phyloP scores from a whole-genome alignment of 345 rosid species.

The Atalantia buxifolia region DNA sequence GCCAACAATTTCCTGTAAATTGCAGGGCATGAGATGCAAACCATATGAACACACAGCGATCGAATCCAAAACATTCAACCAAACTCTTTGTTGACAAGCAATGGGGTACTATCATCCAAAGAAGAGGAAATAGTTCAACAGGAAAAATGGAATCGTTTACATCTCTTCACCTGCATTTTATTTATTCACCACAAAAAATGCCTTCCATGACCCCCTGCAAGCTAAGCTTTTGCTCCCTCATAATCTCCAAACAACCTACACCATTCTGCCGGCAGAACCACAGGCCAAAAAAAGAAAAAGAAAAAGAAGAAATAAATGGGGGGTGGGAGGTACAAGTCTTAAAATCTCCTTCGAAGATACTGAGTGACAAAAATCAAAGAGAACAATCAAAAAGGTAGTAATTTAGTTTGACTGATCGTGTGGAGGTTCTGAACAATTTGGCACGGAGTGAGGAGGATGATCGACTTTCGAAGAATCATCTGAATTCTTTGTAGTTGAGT shows the following conservation, averaged over 20 bases:
- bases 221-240: constrained; percentile 4
- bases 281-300: constrained; percentile 30
- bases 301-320: background rate
- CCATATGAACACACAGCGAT: background rate
- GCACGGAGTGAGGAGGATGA: constrained; percentile 27
- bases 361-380: constrained; percentile 11
- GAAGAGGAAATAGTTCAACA: background rate
- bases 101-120: background rate
- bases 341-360: constrained; percentile 22
- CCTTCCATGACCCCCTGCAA: constrained; percentile 25
- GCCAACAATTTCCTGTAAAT: background rate
- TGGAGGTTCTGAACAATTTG: constrained; percentile 33
- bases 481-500: constrained; percentile 25
- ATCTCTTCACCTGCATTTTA: constrained; percentile 39
- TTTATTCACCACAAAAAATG: constrained; percentile 38
- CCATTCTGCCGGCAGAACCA: constrained; percentile 20
- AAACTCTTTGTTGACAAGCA: background rate
- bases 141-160: constrained; percentile 13
- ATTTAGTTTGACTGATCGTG: constrained; percentile 25
- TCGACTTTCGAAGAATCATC: constrained; percentile 31
- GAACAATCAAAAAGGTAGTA: background rate
- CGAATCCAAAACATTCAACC: background rate
- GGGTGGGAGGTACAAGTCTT: constrained; percentile 32
- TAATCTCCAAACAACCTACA: constrained; percentile 24
- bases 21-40: background rate